Evolutionary conservation across 2,329 filamentous ascomycete species (phyloP).

Genomic region (Colletotrichum sp.): DNA sequence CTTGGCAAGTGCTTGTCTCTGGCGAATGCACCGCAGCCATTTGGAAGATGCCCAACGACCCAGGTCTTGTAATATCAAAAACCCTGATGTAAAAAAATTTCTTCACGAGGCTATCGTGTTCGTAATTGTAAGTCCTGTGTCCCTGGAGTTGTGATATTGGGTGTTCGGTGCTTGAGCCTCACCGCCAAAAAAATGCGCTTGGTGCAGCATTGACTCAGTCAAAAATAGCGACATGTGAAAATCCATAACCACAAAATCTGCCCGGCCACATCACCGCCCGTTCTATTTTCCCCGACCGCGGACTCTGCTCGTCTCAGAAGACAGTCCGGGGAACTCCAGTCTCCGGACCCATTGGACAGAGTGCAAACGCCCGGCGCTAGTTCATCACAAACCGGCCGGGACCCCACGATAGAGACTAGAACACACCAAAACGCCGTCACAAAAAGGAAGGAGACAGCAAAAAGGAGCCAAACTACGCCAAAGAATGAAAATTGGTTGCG

Average conservation of each 20-base stretch:
- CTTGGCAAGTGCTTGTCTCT: not conserved
- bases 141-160: not conserved
- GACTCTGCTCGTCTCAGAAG: not conserved
- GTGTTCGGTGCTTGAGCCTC: not conserved
- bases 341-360: not conserved
- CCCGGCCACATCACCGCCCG: not conserved
- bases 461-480: not conserved
- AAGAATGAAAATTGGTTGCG: not conserved
- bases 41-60: not conserved
- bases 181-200: not conserved
- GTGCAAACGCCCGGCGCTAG: not conserved
- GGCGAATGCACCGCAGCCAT: not conserved
- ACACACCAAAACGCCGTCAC: not conserved
- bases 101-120: not conserved
- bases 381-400: not conserved
- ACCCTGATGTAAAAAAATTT: not conserved
- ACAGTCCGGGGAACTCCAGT: not conserved
- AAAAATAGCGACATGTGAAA: not conserved
- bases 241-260: not conserved
- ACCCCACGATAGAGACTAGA: not conserved
- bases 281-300: not conserved
- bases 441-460: not conserved
- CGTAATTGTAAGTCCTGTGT: rapidly evolving
- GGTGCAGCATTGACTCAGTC: not conserved
- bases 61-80: not conserved